Evolutionary conservation across 768 basidiomycete genomes (phyloP), one percentile per base, ranked within the genome.

Genomic region (Boletellus ananas): DNA sequence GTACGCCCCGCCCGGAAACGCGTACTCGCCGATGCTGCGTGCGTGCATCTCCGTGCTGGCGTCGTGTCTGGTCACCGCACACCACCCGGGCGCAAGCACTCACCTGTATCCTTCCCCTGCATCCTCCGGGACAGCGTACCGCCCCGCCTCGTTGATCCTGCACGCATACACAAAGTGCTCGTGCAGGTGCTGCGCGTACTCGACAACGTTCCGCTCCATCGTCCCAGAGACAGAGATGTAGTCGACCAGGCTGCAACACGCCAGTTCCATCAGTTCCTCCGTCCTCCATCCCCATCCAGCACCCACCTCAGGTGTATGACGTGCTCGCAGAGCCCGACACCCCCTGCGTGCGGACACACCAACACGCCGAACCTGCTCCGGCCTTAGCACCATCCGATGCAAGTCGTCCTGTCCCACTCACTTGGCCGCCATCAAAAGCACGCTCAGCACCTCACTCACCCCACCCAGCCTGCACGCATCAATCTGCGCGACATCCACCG

Each of bases 281-380:
- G 34, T 29, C 38, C 11, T 38, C 11, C 16, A 4, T 9, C 29
- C 31, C n/a, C 40, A 25, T 34, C 11, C 14, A 33, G 12, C 17
- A 59, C 70, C 17, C 55, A 82, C 85, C 83, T 85, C 43, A 89
- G 69, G 60, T 90, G 88, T 57, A 93, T 90, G 42, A 90, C 90
- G 69, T 93, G 89, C 74, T 95, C 91, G 64, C 94, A 94, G 29
- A 95, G 74, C 7, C 92, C 92, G 35, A 96, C 90, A 54, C 94
- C 93, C 23, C 92, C 94, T 0, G 92, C 90, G 63, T 95, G 94
- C 4, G 92, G 94, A 62, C 90, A 93, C 13, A 94, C 90, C 4
- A 87, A 83, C 29, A 92, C 76, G 41, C 87, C 88, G 61, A 89
- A 92, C 59, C 85, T 88, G 51, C 8, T n/a, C 44, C 43, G 23